Conservation (phyloP, 2,329 filamentous ascomycete species). For the Penicillium sp. region DNA sequence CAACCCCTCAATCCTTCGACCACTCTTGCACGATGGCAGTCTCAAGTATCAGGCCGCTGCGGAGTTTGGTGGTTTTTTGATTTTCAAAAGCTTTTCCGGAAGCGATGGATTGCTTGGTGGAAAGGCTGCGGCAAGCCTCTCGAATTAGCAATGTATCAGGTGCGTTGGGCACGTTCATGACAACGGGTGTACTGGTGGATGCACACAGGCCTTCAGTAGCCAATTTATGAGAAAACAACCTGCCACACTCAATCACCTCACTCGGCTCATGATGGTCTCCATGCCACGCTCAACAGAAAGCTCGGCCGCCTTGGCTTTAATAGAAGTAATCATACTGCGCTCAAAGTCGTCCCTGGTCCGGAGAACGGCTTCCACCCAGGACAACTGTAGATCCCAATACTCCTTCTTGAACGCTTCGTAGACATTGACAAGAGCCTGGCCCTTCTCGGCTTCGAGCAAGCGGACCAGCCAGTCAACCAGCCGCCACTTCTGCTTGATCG, state of each 20-base stretch:
- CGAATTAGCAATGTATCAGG: too few relatives aligned
- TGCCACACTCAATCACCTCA: conserved; percentile 60
- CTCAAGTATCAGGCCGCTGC: not conserved
- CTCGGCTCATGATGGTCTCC: conserved; percentile 93
- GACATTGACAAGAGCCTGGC: conserved; percentile 69
- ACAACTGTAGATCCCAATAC: conserved; percentile 93
- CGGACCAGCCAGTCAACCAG: conserved; percentile 82
- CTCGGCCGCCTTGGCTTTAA: conserved; percentile 87
- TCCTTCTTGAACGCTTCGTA: conserved; percentile 81
- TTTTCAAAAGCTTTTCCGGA: not conserved
- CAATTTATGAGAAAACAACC: too few relatives aligned
- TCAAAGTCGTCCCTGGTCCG: conserved; percentile 91
- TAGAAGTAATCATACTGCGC: conserved; percentile 78
- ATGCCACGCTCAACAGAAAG: conserved; percentile 75
- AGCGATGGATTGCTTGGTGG: not conserved
- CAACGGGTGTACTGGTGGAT: not conserved
- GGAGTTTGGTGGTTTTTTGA: not conserved
- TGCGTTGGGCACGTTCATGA: not conserved
- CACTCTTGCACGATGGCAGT: not conserved
- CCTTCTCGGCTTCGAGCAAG: conserved; percentile 74
- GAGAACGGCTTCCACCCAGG: conserved; percentile 92
- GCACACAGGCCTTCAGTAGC: not conserved
- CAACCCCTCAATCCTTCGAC: not conserved
- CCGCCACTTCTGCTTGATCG: conserved; percentile 89
- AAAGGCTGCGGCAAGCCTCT: not conserved